Conservation (phyloP, 495 filamentous ascomycete species). For the Evansstolkia leycettana region DNA sequence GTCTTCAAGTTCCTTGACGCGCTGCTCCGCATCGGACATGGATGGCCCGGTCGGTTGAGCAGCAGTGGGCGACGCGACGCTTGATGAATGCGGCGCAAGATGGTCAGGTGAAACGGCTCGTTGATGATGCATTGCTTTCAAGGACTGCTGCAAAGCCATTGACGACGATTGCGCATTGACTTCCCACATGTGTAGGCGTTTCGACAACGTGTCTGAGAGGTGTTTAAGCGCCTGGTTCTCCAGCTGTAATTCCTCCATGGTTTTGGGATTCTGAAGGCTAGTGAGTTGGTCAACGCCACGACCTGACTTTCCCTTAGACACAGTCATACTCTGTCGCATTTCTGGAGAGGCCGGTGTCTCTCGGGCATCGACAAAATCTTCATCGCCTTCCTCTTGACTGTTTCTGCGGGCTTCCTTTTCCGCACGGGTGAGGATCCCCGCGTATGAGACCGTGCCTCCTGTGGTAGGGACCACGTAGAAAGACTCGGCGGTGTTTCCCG, state of each 20-base stretch:
- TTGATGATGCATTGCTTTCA: slow-evolving; percentile 52
- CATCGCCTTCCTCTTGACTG: slow-evolving; percentile 47
- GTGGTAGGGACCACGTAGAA: slow-evolving; percentile 93
- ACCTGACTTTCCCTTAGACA: slow-evolving; percentile 10
- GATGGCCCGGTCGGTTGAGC: slow-evolving; percentile 10
- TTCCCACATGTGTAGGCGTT: slow-evolving; percentile 74
- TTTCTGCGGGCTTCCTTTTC: slow-evolving; percentile 46
- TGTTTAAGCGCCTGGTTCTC: slow-evolving; percentile 69
- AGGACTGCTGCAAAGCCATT: slow-evolving; percentile 67
- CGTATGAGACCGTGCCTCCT: slow-evolving; percentile 81
- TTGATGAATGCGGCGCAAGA: slow-evolving; percentile 12
- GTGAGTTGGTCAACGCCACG: slow-evolving; percentile 17
- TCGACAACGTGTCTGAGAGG: slow-evolving; percentile 64
- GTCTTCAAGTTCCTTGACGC: slow-evolving; percentile 37
- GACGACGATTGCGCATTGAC: slow-evolving; percentile 69
- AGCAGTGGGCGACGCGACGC: slow-evolving; percentile 13
- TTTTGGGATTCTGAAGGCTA: slow-evolving; percentile 33
- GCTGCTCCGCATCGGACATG: slow-evolving; percentile 20
- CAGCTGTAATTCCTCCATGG: slow-evolving; percentile 68
- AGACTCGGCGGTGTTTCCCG: slow-evolving; percentile 51
- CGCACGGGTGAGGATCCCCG: slow-evolving; percentile 65
- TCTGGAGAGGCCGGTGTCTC: slow-evolving; percentile 50
- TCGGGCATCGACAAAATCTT: slow-evolving; percentile 79
- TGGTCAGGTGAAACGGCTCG: slow-evolving; percentile 26
- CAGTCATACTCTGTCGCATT: slow-evolving; percentile 21